Evolutionary conservation across 129 eudicot species (phyloP).

Genomic region (Flaveria sonorensis): DNA sequence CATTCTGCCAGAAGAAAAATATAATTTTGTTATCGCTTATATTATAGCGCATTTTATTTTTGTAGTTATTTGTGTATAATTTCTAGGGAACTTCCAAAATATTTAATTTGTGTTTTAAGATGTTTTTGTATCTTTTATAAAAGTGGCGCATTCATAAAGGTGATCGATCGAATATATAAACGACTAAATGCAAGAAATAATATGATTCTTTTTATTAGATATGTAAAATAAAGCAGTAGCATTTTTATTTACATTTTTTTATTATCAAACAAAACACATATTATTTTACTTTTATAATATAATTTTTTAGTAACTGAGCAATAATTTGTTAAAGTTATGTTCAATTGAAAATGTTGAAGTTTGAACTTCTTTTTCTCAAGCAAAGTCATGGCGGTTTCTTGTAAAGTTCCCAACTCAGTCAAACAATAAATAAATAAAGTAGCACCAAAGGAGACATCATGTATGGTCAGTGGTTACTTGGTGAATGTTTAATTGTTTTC

Average conservation of each 20-base stretch:
- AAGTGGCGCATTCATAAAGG: not conserved
- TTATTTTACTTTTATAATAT: too few relatives aligned
- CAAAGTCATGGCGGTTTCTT: not conserved
- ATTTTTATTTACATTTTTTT: not conserved
- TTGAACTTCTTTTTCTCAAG: not conserved
- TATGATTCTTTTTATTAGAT: not conserved
- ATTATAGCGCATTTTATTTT: too few relatives aligned
- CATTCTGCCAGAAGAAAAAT: too few relatives aligned
- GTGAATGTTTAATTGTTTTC: not conserved
- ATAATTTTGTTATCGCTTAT: too few relatives aligned
- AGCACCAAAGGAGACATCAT: not conserved
- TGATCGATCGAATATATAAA: not conserved
- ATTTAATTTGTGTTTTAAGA: not conserved
- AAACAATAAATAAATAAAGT: not conserved
- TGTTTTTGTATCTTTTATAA: not conserved
- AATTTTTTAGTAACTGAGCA: too few relatives aligned
- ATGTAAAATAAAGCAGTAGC: not conserved
- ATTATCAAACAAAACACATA: too few relatives aligned
- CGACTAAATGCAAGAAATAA: not conserved
- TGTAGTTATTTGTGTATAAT: not conserved
- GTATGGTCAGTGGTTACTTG: not conserved
- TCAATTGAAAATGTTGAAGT: too few relatives aligned
- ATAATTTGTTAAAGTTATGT: too few relatives aligned
- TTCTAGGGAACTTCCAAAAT: not conserved
- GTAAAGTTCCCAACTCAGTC: not conserved